Conservation (phyloP, 768 basidiomycete species). For the Suillus americanus region DNA sequence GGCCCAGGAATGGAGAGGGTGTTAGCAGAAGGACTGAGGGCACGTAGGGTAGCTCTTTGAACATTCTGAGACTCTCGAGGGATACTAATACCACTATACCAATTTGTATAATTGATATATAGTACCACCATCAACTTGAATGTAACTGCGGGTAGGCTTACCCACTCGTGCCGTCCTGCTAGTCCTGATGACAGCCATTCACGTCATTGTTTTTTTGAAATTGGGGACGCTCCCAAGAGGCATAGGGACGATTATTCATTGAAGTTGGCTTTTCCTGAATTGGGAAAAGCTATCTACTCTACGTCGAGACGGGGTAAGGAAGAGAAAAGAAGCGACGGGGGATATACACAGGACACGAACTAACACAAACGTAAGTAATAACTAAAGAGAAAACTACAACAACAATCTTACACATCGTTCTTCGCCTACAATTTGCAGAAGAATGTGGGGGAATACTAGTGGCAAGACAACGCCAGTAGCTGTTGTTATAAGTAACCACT, state of each 20-base stretch:
- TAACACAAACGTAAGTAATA: background rate
- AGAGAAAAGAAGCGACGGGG: background rate
- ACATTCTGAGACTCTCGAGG: background rate
- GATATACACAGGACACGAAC: background rate
- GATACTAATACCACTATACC: background rate
- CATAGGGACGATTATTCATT: background rate
- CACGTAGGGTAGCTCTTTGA: constrained; percentile 5
- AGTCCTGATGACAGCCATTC: background rate
- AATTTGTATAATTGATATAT: background rate
- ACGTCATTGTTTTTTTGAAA: background rate
- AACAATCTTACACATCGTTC: background rate
- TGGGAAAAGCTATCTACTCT: background rate
- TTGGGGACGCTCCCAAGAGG: background rate
- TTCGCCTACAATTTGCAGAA: background rate
- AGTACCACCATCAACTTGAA: background rate
- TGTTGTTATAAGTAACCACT: constrained; percentile 26
- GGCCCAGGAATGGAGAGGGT: constrained; percentile 51
- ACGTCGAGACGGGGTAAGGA: background rate
- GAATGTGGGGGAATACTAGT: background rate
- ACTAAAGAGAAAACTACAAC: background rate
- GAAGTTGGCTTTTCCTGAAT: background rate
- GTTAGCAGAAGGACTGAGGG: constrained; percentile 20
- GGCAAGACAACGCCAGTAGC: background rate
- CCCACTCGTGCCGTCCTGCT: background rate
- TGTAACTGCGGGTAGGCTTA: background rate